These are phyloP conservation scores for Scleroderma bovista DNA, from an alignment of 768 basidiomycete genomes.

Conservation along the genomic window DNA sequence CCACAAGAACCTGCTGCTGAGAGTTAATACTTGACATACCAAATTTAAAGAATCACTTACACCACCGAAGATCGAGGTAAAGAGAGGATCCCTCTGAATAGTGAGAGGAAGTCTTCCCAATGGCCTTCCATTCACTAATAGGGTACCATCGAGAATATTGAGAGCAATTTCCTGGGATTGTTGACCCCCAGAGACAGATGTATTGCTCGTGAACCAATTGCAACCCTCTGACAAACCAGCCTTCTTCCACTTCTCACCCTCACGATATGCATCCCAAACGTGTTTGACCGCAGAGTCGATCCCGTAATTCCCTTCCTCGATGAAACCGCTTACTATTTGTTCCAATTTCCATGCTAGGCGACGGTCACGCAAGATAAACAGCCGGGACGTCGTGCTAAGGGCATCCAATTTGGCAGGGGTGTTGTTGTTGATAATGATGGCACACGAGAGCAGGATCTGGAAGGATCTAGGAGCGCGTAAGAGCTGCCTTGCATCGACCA, in stretches of 20 bases:
- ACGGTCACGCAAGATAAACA: constrained; percentile 27
- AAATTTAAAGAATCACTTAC: constrained; percentile 16
- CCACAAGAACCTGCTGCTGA: constrained; percentile 21
- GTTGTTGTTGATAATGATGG: constrained; percentile 29
- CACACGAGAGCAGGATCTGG: constrained; percentile 27
- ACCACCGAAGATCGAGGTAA: constrained; percentile 31
- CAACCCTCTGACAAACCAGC: constrained; percentile 12
- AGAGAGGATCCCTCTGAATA: constrained; percentile 30
- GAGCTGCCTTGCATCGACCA: background rate
- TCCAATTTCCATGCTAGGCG: constrained; percentile 29
- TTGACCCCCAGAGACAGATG: constrained; percentile 7
- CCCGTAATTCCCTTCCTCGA: constrained; percentile 13
- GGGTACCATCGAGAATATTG: constrained; percentile 35
- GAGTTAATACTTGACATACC: too few species aligned
- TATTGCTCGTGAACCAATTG: constrained; percentile 26
- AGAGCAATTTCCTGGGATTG: constrained; percentile 30
- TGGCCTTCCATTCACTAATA: constrained; percentile 39
- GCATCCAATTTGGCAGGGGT: constrained; percentile 9
- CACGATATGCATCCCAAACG: constrained; percentile 29
- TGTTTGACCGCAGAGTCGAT: constrained; percentile 25
- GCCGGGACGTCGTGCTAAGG: constrained; percentile 8
- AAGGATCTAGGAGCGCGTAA: constrained; percentile 22
- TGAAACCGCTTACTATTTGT: constrained; percentile 6
- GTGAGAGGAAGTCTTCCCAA: constrained; percentile 33
- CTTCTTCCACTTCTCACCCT: constrained; percentile 20